Evolutionary conservation across 2,329 filamentous ascomycete species (phyloP), one percentile per base, ranked within the genome.

Genomic region (Fusarium chuoi): DNA sequence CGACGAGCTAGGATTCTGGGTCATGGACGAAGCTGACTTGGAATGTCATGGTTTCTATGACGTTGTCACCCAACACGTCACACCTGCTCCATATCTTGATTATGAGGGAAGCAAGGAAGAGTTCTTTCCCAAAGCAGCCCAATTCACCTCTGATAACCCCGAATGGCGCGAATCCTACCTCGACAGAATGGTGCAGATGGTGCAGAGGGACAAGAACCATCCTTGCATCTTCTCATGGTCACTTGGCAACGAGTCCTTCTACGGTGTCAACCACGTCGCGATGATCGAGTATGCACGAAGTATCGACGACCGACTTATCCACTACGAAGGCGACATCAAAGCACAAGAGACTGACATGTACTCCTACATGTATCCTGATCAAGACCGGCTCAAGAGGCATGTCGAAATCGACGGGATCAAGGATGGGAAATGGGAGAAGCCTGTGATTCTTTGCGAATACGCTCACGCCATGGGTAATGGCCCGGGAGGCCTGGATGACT

Each of bases 81-180:
- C 66, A 2, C 65, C 65, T 13, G 26, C 65, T 5, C 65, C 62
- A 3, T 68, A 68, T n/a, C 3, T 67, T 6, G 65, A 68, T 11
- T 68, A 68, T 8, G 65, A 68, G 7, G 65, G 65, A 5, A 68
- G 65, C 28, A 68, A 68, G 18, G 65, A 68, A 7, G 62, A 68
- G 7, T 68, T 52, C 24, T 68, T 68, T 5, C 65, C 65, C 13
- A 68, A 68, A 12, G 65, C 65, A 39, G 65, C 62, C 1, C 45
- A 68, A 1, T 68, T 68, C 9, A 68, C 64, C 7, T 68, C 65
- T 22, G 55, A 62, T 24, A 61, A 68, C 3, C 63, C 65, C 4
- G 54, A 68, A 26, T 68, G 65, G 65, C 63, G 26, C 0, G 55
- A 62, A 0, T 54, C 65, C 0, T 68, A 68, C 24, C 63, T 68